Evolutionary conservation across 129 eudicot genomes (phyloP).

Genomic region (Lactuca saligna): DNA sequence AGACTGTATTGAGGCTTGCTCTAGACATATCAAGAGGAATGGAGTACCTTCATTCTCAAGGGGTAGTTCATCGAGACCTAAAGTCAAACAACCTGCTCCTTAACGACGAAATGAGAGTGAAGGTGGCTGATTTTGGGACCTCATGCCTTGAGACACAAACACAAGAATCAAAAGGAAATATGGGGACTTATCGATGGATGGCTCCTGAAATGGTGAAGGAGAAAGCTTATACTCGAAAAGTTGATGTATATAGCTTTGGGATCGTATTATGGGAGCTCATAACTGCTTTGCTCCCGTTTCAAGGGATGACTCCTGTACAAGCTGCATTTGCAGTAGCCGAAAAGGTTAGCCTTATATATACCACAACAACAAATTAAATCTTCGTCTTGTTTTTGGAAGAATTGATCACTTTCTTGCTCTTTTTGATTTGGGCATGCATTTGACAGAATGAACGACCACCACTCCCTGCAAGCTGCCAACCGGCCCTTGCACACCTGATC

Average conservation of each 20-base stretch:
- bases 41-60: constrained; percentile 98
- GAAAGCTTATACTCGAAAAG: constrained; percentile 86
- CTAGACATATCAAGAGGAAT: constrained; percentile 92
- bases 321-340: constrained; percentile 99
- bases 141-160: constrained; percentile 93
- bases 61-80: constrained; percentile 92
- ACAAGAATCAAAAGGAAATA: constrained; percentile 81
- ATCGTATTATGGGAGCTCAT: constrained; percentile 97
- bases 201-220: constrained; percentile 99
- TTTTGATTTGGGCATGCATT: not conserved
- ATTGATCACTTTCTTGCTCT: not conserved
- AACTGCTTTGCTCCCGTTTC: constrained; percentile 94
- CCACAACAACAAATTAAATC: not conserved
- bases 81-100: constrained; percentile 84
- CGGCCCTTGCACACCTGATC: constrained; percentile 89
- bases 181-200: constrained; percentile 99
- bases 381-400: not conserved
- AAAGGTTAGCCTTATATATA: constrained; percentile 46
- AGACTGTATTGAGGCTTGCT: constrained; percentile 83
- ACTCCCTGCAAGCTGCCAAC: constrained; percentile 90
- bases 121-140: constrained; percentile 97
- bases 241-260: constrained; percentile 95
- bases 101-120: constrained; percentile 94
- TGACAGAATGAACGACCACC: constrained; percentile 90
- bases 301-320: constrained; percentile 98